Conservation (phyloP, 257 asterid genomes). For the Jasminum sambac region DNA sequence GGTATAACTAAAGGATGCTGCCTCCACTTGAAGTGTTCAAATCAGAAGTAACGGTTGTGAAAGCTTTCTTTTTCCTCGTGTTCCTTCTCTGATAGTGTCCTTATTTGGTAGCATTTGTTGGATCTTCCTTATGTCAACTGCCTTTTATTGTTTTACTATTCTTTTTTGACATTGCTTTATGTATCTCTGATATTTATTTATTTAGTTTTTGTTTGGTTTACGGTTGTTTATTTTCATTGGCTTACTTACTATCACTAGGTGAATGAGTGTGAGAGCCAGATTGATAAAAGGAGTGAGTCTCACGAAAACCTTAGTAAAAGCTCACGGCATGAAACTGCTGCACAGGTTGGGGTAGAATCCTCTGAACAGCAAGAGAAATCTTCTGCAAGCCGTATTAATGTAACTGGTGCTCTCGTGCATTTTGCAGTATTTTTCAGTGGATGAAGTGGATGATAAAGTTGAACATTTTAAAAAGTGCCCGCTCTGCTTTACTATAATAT, state of each 20-base stretch:
- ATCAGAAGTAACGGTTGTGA: no score
- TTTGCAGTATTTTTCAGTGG: slow-evolving; percentile 66
- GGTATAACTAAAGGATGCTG: no score
- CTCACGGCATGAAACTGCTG: slow-evolving; percentile 32
- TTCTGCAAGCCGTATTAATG: slow-evolving; percentile 30
- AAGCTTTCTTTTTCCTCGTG: no score
- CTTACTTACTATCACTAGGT: slow-evolving; percentile 40
- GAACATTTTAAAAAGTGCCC: slow-evolving; percentile 90
- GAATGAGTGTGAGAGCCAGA: slow-evolving; percentile 34
- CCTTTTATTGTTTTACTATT: no score
- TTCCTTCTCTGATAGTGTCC: no score
- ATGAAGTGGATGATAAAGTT: slow-evolving; percentile 48
- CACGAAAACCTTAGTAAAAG: slow-evolving; percentile 33
- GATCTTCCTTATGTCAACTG: no score
- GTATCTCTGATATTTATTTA: neutral
- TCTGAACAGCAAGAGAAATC: slow-evolving; percentile 33
- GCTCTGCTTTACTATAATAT: slow-evolving; percentile 79
- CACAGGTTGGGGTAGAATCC: slow-evolving; percentile 29
- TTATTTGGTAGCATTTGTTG: no score
- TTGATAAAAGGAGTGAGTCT: slow-evolving; percentile 30
- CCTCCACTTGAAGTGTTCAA: no score
- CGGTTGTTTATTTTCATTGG: neutral
- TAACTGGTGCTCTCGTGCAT: slow-evolving; percentile 66
- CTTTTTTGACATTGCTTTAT: no score
- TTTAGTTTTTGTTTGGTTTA: neutral